Percentiles rank a stretch among this genome's conserved stretches.
phyloP scores from a whole-genome alignment of 2,329 filamentous ascomycete genomes.

The Helicocarpus griseus region DNA sequence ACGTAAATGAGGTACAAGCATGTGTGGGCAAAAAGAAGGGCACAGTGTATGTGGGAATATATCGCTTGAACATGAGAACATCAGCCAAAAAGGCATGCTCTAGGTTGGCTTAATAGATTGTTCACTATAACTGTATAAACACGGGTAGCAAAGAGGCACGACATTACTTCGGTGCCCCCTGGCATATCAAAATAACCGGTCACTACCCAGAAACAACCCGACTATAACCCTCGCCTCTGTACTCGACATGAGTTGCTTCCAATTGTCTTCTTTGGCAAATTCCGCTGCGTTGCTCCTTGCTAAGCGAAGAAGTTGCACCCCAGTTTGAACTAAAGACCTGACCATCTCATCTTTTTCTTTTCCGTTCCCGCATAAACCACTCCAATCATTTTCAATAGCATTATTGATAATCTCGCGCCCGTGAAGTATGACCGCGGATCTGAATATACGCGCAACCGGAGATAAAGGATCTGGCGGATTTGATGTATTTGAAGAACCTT shows the following conservation, averaged over 20 bases:
- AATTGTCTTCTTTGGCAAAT: background rate
- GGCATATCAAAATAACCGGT: background rate
- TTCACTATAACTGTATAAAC: too few species aligned
- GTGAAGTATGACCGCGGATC: slow-evolving; percentile 8
- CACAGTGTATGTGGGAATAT: too few species aligned
- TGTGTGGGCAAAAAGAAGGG: too few species aligned
- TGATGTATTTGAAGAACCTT: background rate
- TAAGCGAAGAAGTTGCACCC: background rate
- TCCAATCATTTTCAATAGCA: slow-evolving; percentile 7
- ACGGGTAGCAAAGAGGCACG: too few species aligned
- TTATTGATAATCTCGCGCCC: slow-evolving; percentile 9
- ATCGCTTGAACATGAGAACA: background rate
- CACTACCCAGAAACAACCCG: background rate
- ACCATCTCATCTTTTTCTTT: background rate
- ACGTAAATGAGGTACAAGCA: too few species aligned
- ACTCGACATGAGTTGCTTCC: background rate
- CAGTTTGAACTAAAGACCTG: background rate
- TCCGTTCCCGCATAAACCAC: background rate
- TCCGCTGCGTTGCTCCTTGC: background rate
- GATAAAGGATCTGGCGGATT: slow-evolving; percentile 1
- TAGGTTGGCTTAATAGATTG: too few species aligned
- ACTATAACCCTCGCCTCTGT: background rate
- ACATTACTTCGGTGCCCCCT: background rate
- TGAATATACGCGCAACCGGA: slow-evolving; percentile 3
- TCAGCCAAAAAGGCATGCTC: background rate